These are phyloP conservation scores for Malassezia slooffiae DNA, from an alignment of 1,284 basidiomycete species.

Conservation along the genomic window DNA sequence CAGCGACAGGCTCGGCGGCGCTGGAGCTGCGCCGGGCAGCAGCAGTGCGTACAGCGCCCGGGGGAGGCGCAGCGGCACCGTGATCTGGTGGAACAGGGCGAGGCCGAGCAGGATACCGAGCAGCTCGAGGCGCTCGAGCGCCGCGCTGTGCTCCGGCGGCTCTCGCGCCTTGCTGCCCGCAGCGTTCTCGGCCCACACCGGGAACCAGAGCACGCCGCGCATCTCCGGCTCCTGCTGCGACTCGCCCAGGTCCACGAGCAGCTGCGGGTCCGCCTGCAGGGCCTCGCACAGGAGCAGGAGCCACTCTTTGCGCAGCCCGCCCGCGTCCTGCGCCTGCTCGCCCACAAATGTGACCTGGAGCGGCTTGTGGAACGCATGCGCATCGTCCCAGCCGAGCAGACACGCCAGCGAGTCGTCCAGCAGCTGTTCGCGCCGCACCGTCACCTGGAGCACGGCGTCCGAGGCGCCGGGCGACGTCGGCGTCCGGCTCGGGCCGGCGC, in stretches of 20 bases:
- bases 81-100: constrained; percentile 23
- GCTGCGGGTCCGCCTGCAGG: constrained; percentile 4
- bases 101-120: constrained; percentile 23
- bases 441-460: no score
- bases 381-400: no score
- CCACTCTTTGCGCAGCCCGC: constrained; percentile 30
- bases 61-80: constrained; percentile 18
- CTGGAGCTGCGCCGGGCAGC: constrained; percentile 7
- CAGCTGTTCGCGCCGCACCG: constrained; percentile 3
- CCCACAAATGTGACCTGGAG: constrained; percentile 24
- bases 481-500: no score
- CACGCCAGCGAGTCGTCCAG: constrained; percentile 9
- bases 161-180: constrained; percentile 1
- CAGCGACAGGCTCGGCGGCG: constrained; percentile 14
- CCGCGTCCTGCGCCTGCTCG: constrained; percentile 29
- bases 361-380: constrained; percentile 4
- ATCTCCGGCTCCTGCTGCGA: constrained; percentile 3
- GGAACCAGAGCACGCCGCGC: constrained; percentile 8
- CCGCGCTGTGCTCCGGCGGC: background rate
- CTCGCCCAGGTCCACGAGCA: constrained; percentile 1
- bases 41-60: constrained; percentile 18
- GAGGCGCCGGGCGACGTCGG: no score
- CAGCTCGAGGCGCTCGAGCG: constrained; percentile 12
- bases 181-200: constrained; percentile 2
- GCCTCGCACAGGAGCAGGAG: constrained; percentile 20